Evolutionary conservation across 768 basidiomycete species (phyloP), one percentile per base, ranked within the genome.

Genomic region (Boletus barrowsii): DNA sequence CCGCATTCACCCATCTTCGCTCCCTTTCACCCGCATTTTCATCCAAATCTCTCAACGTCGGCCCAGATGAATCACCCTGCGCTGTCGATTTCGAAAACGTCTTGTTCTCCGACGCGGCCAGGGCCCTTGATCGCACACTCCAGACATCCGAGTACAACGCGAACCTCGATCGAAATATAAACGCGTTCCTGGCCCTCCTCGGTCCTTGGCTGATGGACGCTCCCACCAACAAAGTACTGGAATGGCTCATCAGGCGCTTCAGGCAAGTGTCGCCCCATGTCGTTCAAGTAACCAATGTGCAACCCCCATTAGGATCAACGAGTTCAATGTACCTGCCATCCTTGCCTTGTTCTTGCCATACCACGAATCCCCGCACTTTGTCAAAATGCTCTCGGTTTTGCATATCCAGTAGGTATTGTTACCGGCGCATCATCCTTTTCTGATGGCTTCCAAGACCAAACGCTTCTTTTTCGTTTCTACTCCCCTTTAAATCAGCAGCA

Each of bases 231-330:
- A 93, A 88, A 68, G 82, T 91, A 10, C 66, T 99, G 26, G 97
- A 99, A 65, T 99, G 96, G 96, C 80, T 98, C 24, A 92, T 98
- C 4, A 77, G 91, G 63, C 78, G 94, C 53, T 97, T 98, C 72
- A 86, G 95, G 95, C 92, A 59, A 40, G 83, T 15, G 5, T 47
- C 3, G 1, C 55, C 15, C n/a, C 10, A 3, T 52, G 2, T 14
- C 51, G 10, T 30, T 5, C 5, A 14, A n/a, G 22, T 13, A 36
- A 42, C 54, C 42, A 13, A 47, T 42, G 30, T 43, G 7, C 39
- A 46, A 59, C 26, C 3, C 39, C 24, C 37, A 11, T 50, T 17
- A 98, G 96, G 68, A 83, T 98, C 26, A 81, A 98, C 65, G 94
- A 98, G 68, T 93, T 98, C 75, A 97, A 98, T 63, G 79, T 95